Evolutionary conservation across 768 basidiomycete species (phyloP).

Genomic region (Rhodotorula graminis): DNA sequence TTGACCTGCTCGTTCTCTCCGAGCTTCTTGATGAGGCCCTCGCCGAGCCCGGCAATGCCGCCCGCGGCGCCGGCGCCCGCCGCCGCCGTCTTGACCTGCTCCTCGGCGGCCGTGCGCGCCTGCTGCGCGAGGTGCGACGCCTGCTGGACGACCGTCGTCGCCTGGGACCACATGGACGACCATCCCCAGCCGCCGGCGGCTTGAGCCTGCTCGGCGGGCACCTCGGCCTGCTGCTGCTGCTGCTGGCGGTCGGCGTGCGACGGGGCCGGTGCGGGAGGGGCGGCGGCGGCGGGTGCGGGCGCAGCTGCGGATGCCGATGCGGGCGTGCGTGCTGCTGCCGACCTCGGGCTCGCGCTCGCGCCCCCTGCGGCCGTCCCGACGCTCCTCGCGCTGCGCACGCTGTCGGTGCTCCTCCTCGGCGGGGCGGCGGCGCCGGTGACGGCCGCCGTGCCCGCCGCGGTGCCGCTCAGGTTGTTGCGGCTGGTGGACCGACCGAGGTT

Average conservation of each 20-base stretch:
- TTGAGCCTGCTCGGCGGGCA: no score
- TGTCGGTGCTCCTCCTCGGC: conserved; percentile 32
- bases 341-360: neutral
- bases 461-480: conserved; percentile 1
- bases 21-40: conserved; percentile 37
- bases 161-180: conserved; percentile 37
- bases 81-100: conserved; percentile 65
- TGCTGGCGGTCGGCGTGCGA: neutral
- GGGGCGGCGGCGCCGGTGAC: neutral
- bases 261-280: neutral
- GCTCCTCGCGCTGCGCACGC: conserved; percentile 19
- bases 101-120: conserved; percentile 76
- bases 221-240: neutral
- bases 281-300: neutral
- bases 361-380: neutral
- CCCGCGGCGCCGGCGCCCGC: conserved; percentile 33
- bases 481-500: conserved; percentile 5
- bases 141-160: conserved; percentile 36
- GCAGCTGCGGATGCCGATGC: neutral
- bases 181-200: conserved; percentile 40
- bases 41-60: conserved; percentile 38
- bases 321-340: neutral
- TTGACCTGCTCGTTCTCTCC: conserved; percentile 68
- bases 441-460: neutral
- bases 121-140: conserved; percentile 38